These are phyloP conservation scores for Calocybe indica DNA, from an alignment of 768 basidiomycete species.

Conservation along the genomic window DNA sequence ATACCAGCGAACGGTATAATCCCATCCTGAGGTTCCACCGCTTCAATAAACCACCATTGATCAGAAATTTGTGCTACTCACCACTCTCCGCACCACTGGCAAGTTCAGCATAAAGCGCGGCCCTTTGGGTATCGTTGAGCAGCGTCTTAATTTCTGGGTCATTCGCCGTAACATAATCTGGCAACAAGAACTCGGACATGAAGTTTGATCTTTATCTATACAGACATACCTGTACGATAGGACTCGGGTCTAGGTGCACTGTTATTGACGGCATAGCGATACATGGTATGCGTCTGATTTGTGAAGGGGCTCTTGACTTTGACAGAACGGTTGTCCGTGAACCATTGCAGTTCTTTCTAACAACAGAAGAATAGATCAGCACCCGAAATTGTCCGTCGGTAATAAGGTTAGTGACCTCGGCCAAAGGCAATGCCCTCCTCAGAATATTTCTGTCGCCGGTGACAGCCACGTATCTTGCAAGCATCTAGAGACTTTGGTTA, in stretches of 20 bases:
- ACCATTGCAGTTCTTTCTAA: constrained; percentile 81
- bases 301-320: constrained; percentile 68
- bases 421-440: constrained; percentile 73
- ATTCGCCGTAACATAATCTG: constrained; percentile 78
- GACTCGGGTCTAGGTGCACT: constrained; percentile 88
- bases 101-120: constrained; percentile 77
- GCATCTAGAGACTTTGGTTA: constrained; percentile 51
- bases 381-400: not conserved
- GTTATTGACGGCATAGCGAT: constrained; percentile 74
- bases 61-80: constrained; percentile 12
- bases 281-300: constrained; percentile 57
- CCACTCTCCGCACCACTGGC: constrained; percentile 87
- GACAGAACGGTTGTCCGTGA: constrained; percentile 67
- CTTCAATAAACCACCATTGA: not conserved
- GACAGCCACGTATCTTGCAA: constrained; percentile 72
- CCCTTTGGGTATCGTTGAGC: constrained; percentile 54
- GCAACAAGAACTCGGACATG: constrained; percentile 8
- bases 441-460: constrained; percentile 76
- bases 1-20: constrained; percentile 50
- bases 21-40: constrained; percentile 31
- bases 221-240: constrained; percentile 48
- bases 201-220: not conserved
- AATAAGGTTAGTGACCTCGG: constrained; percentile 47
- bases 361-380: not conserved
- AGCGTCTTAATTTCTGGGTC: constrained; percentile 48